phyloP scores from a whole-genome alignment of 164 flowering plant species.

The Saururus chinensis region DNA sequence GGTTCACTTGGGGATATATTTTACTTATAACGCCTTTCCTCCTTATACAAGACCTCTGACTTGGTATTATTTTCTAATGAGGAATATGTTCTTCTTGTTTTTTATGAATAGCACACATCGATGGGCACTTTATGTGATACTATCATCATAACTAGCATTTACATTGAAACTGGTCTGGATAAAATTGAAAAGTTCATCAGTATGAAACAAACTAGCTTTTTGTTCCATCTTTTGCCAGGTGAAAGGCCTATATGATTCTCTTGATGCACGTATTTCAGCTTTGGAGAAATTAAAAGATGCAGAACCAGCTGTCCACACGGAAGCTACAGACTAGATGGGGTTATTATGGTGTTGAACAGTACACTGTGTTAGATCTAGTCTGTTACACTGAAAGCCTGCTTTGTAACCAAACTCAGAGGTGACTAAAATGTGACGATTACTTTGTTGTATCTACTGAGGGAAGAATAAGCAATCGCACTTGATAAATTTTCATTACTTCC shows the following conservation, averaged over 20 bases:
- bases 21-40: no score
- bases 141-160: background rate
- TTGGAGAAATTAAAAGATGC: slow-evolving; percentile 44
- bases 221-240: slow-evolving; percentile 21
- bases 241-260: slow-evolving; percentile 38
- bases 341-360: background rate
- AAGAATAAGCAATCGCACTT: background rate
- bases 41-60: no score
- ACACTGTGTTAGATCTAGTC: background rate
- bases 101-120: no score
- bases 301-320: slow-evolving; percentile 28
- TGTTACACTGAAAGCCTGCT: background rate
- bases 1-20: no score
- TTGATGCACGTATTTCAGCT: slow-evolving; percentile 38
- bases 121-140: background rate
- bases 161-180: background rate
- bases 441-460: background rate
- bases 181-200: background rate
- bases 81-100: no score
- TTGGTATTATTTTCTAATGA: no score
- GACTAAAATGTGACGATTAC: background rate
- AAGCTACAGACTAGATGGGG: slow-evolving; percentile 31
- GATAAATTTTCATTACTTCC: background rate
- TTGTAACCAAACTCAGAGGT: background rate
- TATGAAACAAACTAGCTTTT: no score